Evolutionary conservation across 2,329 filamentous ascomycete genomes (phyloP).

Genomic region (Lecanosticta acicola): DNA sequence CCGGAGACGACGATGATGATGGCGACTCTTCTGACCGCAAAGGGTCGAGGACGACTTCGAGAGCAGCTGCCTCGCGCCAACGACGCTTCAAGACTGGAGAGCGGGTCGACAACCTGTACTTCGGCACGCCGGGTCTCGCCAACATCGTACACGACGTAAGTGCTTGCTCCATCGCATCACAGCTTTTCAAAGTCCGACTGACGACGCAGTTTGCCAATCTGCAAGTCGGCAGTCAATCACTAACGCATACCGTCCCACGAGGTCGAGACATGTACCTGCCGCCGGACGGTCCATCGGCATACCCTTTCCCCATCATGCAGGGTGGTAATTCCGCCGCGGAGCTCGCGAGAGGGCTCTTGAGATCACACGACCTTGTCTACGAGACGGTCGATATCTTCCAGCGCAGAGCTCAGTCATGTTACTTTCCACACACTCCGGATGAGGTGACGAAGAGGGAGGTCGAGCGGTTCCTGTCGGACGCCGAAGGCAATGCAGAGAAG

Average conservation of each 20-base stretch:
- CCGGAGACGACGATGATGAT: slow-evolving; percentile 37
- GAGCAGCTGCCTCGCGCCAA: slow-evolving; percentile 25
- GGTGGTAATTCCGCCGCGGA: slow-evolving; percentile 18
- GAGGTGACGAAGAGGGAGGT: slow-evolving; percentile 41
- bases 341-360: slow-evolving; percentile 35
- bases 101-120: slow-evolving; percentile 44
- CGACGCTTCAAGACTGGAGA: slow-evolving; percentile 37
- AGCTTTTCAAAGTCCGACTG: slow-evolving; percentile 4
- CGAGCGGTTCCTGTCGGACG: slow-evolving; percentile 41
- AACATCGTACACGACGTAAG: slow-evolving; percentile 44
- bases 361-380: slow-evolving; percentile 35
- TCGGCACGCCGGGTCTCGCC: slow-evolving; percentile 45
- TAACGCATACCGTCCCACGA: slow-evolving; percentile 38
- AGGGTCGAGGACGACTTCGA: slow-evolving; percentile 16
- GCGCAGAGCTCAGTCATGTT: slow-evolving; percentile 38
- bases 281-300: slow-evolving; percentile 30
- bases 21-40: slow-evolving; percentile 25
- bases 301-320: slow-evolving; percentile 42
- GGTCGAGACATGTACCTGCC: slow-evolving; percentile 39
- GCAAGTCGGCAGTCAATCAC: slow-evolving; percentile 37
- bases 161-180: too few species aligned
- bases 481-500: slow-evolving; percentile 38
- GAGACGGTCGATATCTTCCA: slow-evolving; percentile 40
- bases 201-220: slow-evolving; percentile 38
- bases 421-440: slow-evolving; percentile 43